Percentiles rank a stretch among this genome's conserved stretches.
Evolutionary conservation across 257 asterid species (phyloP).

Genomic region (Datura wrightii): DNA sequence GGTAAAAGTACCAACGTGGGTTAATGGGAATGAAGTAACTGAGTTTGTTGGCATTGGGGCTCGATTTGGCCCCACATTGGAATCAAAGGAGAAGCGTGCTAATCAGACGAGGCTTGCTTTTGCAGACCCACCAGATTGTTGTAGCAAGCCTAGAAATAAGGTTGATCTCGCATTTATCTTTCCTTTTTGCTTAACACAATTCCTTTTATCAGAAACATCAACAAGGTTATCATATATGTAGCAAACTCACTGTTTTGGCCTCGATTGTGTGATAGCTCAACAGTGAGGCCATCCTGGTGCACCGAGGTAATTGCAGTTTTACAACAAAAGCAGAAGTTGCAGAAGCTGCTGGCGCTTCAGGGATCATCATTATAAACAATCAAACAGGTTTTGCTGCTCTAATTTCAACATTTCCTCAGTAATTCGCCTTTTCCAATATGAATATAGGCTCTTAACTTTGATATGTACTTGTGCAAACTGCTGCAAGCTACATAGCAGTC

Average conservation of each 20-base stretch:
- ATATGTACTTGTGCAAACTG: background rate
- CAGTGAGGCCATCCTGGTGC: conserved; percentile 87
- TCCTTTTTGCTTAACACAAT: background rate
- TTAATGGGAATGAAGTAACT: conserved; percentile 66
- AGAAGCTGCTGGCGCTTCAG: conserved; percentile 90
- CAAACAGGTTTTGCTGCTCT: conserved; percentile 62
- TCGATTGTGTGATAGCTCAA: conserved; percentile 55
- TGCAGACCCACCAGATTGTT: conserved; percentile 95
- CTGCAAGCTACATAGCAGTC: conserved; percentile 16
- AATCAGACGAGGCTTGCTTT: conserved; percentile 74
- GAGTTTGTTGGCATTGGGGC: conserved; percentile 98
- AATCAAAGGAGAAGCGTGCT: conserved; percentile 96
- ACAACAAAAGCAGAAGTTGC: conserved; percentile 85
- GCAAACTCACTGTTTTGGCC: conserved; percentile 23
- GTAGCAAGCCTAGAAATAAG: conserved; percentile 80
- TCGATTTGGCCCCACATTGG: conserved; percentile 91
- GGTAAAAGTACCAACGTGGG: conserved; percentile 99
- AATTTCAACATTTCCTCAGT: conserved; percentile 16
- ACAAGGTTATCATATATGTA: conserved; percentile 26
- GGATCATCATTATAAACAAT: conserved; percentile 77
- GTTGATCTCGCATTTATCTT: conserved; percentile 46
- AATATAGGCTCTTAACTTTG: conserved; percentile 18
- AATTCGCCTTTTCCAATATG: background rate
- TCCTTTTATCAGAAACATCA: background rate
- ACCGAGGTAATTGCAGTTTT: conserved; percentile 90